Evolutionary conservation across 2,329 filamentous ascomycete genomes (phyloP).

Genomic region (Diaporthe citrichinensis): DNA sequence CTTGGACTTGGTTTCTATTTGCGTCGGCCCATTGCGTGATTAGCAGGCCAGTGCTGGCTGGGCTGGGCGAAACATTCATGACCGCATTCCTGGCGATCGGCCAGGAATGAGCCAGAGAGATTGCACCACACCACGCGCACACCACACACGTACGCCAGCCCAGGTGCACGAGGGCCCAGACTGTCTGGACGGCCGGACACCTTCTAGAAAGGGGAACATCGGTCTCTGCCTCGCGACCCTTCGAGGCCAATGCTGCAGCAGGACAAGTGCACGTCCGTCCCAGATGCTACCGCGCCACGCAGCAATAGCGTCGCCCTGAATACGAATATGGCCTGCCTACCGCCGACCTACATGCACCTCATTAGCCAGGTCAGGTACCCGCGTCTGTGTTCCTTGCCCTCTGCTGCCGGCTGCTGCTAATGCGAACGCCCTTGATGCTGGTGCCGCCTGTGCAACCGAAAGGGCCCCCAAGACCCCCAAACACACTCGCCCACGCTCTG

Average conservation of each 20-base stretch:
- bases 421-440: constrained; percentile 26
- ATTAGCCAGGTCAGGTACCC: constrained; percentile 29
- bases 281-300: constrained; percentile 31
- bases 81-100: constrained; percentile 23
- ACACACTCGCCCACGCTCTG: background rate
- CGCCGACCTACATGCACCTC: background rate
- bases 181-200: background rate
- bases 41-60: constrained; percentile 23
- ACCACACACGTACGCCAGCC: constrained; percentile 7
- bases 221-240: background rate
- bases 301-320: constrained; percentile 33
- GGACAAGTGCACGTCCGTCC: constrained; percentile 12
- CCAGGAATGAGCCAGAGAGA: constrained; percentile 26
- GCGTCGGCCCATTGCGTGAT: constrained; percentile 27
- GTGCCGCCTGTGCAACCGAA: background rate
- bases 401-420: constrained; percentile 3
- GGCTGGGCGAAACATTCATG: constrained; percentile 28
- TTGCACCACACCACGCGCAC: constrained; percentile 20
- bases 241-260: background rate
- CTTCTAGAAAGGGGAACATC: constrained; percentile 16
- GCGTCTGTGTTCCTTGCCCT: background rate
- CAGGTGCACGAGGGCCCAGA: background rate
- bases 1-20: background rate
- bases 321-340: constrained; percentile 23
- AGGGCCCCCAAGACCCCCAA: background rate